Evolutionary conservation across 2,329 filamentous ascomycete species (phyloP).

Genomic region (Cadophora sp.): DNA sequence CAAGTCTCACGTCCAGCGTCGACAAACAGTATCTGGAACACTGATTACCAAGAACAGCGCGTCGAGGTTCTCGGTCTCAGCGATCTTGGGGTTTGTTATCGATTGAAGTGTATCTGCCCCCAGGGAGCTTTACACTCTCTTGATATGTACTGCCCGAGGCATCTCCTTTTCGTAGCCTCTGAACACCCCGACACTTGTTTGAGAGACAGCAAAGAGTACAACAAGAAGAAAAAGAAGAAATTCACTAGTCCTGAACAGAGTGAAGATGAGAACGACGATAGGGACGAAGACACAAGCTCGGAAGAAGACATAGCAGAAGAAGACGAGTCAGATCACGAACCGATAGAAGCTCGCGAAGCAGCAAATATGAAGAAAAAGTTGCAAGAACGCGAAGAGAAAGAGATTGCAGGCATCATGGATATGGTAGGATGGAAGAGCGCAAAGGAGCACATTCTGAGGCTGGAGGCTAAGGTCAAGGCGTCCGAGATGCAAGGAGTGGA

Average conservation of each 20-base stretch:
- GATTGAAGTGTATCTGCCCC: constrained; percentile 20
- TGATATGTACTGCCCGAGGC: constrained; percentile 21
- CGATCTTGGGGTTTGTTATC: constrained; percentile 7
- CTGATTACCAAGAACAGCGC: constrained; percentile 24
- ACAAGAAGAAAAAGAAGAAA: constrained; percentile 13
- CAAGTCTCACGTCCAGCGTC: constrained; percentile 12
- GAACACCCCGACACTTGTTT: not conserved
- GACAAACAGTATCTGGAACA: constrained; percentile 29
- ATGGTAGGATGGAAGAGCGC: constrained; percentile 62
- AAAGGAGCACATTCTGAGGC: constrained; percentile 56
- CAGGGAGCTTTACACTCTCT: not conserved
- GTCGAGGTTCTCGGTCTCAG: constrained; percentile 18
- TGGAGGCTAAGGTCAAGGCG: constrained; percentile 58
- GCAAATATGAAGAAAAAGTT: not conserved
- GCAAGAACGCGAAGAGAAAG: constrained; percentile 49
- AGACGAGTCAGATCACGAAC: constrained; percentile 46
- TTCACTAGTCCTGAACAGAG: not conserved
- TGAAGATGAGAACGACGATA: constrained; percentile 20
- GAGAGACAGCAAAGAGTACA: not conserved
- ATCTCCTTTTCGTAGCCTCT: constrained; percentile 3
- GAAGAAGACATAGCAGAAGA: not conserved
- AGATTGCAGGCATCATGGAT: constrained; percentile 48
- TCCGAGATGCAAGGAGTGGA: constrained; percentile 51
- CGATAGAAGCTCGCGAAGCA: constrained; percentile 53
- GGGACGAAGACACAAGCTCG: not conserved